Base-by-base conservation (phyloP, 352 stramenopile genomes). In the Globisporangium lucens region DNA sequence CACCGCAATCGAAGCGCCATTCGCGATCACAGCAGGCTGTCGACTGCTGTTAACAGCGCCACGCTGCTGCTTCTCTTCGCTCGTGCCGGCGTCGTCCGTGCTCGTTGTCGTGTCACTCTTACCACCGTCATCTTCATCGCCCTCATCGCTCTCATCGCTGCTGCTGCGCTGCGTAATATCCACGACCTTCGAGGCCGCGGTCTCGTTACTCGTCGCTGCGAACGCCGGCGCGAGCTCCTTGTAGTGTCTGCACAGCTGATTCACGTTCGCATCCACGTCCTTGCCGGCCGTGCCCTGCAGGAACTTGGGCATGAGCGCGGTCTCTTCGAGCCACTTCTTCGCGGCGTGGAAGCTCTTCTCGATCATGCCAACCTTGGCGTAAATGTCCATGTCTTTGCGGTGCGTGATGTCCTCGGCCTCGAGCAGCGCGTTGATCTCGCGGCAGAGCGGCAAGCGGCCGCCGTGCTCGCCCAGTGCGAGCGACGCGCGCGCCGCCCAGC, bases 301-400 rank as follows among this genome's bases (percentile, higher is more conserved):
- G 15, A 68, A 72, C 22, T 53, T 41, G 17, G 51, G 52, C 47
- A 72, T 59, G 24, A 74, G 35, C 29, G 64, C 65, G 5, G 64
- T 71, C 56, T 74, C 68, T 53, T 74, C 56, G 51, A 74, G 68
- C 68, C 68, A 74, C n/a, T 51, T 56, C 63, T 74, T 67, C 3
- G 68, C 68, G 4, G 68, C 38, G 17, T 56, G 22, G 36, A 72
- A 71, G 36, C 55, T 51, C n/a, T 66, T 71, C 68, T 74, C 68
- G 1, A 74, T 49, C 12, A 41, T 22, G 8, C 35, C 36, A n/a
- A 72, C 38, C 36, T 67, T 67, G 1, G 33, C 24, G 47, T 66
- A 62, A 17, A 72, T 58, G 49, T 72, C 67, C 36, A 36, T 61
- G 17, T 72, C 49, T 13, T 64, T 56, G 9, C 67, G 62, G 12